Conservation (phyloP, 2,329 filamentous ascomycete species). For the Aspergillus fumigatiaffinis region DNA sequence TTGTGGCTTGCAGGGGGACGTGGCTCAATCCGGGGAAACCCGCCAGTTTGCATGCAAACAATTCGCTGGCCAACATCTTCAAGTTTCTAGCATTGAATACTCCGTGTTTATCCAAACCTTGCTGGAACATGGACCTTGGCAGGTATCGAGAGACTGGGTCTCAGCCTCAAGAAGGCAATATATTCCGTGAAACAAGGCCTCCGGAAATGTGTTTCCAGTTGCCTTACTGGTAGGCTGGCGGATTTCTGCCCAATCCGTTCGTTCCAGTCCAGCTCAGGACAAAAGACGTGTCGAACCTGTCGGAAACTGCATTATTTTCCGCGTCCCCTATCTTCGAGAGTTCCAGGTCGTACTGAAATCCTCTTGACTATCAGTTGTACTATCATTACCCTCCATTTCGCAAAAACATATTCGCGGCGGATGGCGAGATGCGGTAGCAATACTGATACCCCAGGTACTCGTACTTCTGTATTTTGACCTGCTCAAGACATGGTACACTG, state of each 20-base stretch:
- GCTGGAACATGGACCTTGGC: not conserved
- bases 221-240: not conserved
- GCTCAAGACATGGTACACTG: not conserved
- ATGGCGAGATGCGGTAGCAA: not conserved
- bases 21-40: not conserved
- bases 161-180: not conserved
- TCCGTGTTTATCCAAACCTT: not conserved
- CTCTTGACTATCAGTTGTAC: not conserved
- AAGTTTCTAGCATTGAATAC: not conserved
- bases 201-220: not conserved
- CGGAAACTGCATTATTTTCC: not conserved
- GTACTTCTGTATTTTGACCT: no score
- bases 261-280: not conserved
- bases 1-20: not conserved
- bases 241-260: not conserved
- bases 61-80: not conserved
- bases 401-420: not conserved
- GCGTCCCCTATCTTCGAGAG: not conserved
- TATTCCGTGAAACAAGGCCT: not conserved
- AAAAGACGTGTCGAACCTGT: not conserved
- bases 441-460: not conserved
- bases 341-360: not conserved
- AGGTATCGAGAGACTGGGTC: not conserved
- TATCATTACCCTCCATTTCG: not conserved
- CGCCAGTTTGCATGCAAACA: not conserved